Base-by-base conservation (phyloP, 2,329 filamentous ascomycete genomes). In the Claviceps capensis region DNA sequence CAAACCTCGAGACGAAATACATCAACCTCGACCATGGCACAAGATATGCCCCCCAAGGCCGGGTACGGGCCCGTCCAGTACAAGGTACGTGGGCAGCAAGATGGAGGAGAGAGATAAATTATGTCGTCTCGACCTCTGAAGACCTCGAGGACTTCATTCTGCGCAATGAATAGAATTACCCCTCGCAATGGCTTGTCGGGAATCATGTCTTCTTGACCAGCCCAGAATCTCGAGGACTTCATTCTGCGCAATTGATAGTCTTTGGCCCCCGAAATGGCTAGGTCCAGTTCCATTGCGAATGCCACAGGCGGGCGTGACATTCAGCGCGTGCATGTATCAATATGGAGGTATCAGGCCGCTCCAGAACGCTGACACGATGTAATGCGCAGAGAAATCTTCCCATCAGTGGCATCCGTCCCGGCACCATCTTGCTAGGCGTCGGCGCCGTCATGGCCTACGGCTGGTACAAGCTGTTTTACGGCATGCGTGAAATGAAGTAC, bases 31-130 rank as follows among this genome's bases (percentile, higher is more conserved):
- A 83, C 59, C 66, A 96, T 97, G 91, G 83, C 86, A 76, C 90
- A 97, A 79, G 93, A 98, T 78, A 88, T 98, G 82, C 93, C 93
- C 75, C 93, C 93, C 62, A 70, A 73, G 66, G 93, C 91, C 76
- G 93, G 93, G 78, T 98, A 98, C 72, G 85, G 83, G 70, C 85
- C 91, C 70, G 85, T 98, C 60, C 93, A 98, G 74, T 98, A 96
- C 78, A 95, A 95, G 82, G 86, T 90, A 70, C 65, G 76, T 72
- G 43, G 43, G 38, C 14, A n/a, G 2, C 16, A 16, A 17, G 38
- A 17, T 16, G 16, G 16, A 40, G 38, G 16, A 17, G 16, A 40
- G 38, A 16, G 8, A 17, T 8, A 8, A 34, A 11, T 11, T 1
- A 3, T 11, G 30, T 34, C 30, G 11, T 34, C 30, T 34, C 11